Conservation (phyloP, 2,329 filamentous ascomycete genomes). For the Fusarium sp. region DNA sequence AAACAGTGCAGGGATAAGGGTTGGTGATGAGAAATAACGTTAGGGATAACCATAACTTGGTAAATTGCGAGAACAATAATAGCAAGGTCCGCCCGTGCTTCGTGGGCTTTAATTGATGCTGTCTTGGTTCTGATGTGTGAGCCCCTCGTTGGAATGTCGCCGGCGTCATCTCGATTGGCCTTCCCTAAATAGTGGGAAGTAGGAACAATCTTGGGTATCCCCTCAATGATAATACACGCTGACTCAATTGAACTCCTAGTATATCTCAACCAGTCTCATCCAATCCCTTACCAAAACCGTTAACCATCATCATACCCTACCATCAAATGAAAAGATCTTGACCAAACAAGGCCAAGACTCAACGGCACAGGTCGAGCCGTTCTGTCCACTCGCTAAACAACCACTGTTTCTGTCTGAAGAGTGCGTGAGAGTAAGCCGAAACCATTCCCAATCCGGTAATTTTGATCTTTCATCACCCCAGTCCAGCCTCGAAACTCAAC, state of each 20-base stretch:
- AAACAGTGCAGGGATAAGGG: background rate
- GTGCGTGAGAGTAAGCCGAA: background rate
- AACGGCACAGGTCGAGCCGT: background rate
- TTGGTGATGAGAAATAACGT: background rate
- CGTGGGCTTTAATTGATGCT: too few relatives aligned
- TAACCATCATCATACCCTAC: too few relatives aligned
- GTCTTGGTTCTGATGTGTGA: too few relatives aligned
- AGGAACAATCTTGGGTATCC: too few relatives aligned
- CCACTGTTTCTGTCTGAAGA: background rate
- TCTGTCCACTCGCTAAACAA: background rate
- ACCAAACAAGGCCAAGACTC: background rate
- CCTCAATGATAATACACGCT: background rate
- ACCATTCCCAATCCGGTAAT: slow-evolving; percentile 5
- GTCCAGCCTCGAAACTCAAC: background rate
- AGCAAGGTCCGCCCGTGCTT: background rate
- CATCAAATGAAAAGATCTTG: background rate
- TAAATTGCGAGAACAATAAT: background rate
- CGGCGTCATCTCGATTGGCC: too few relatives aligned
- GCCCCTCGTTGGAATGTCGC: too few relatives aligned
- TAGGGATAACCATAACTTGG: background rate
- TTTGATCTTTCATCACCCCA: slow-evolving; percentile 24
- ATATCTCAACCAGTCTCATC: background rate
- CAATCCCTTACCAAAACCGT: background rate
- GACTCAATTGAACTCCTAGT: accelerated
- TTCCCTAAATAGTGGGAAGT: too few relatives aligned